These are phyloP conservation scores for Hondaea fermentalgiana DNA, from an alignment of 108 stramenopile species.

Conservation along the genomic window DNA sequence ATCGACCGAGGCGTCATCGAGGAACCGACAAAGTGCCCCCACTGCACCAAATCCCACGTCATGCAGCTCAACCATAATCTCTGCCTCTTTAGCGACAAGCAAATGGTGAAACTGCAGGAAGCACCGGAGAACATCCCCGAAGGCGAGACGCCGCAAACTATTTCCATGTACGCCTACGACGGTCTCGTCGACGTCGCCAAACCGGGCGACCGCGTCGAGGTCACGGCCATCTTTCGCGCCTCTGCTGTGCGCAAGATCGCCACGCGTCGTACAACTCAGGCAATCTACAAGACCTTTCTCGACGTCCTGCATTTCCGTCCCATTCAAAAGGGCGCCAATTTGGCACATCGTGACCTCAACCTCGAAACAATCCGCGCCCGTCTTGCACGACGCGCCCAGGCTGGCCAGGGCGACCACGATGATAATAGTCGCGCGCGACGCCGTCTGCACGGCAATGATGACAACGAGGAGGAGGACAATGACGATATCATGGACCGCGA, in stretches of 20 bases:
- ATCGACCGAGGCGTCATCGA: constrained; percentile 86
- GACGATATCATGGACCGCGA: too few relatives aligned
- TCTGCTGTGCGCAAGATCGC: constrained; percentile 79
- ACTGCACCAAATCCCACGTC: constrained; percentile 27
- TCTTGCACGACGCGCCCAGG: constrained; percentile 13
- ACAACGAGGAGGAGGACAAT: too few relatives aligned
- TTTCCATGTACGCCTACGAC: constrained; percentile 88
- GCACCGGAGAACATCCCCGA: constrained; percentile 94
- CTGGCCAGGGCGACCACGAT: constrained; percentile 12
- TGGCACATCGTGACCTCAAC: not conserved
- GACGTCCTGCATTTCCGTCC: constrained; percentile 89
- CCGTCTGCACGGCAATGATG: too few relatives aligned
- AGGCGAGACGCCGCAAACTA: constrained; percentile 91
- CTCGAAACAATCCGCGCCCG: constrained; percentile 5
- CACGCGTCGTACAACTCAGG: constrained; percentile 69
- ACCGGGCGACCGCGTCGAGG: constrained; percentile 92
- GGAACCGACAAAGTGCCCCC: constrained; percentile 70
- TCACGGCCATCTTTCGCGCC: constrained; percentile 90
- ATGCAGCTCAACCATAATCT: constrained; percentile 83
- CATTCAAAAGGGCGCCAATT: constrained; percentile 24
- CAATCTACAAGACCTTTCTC: constrained; percentile 92
- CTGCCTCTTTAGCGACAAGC: constrained; percentile 90
- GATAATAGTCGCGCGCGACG: not conserved
- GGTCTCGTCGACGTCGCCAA: constrained; percentile 87
- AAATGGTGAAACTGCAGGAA: constrained; percentile 90